Conservation (phyloP, 495 filamentous ascomycete species). For the Neurospora sp. region DNA sequence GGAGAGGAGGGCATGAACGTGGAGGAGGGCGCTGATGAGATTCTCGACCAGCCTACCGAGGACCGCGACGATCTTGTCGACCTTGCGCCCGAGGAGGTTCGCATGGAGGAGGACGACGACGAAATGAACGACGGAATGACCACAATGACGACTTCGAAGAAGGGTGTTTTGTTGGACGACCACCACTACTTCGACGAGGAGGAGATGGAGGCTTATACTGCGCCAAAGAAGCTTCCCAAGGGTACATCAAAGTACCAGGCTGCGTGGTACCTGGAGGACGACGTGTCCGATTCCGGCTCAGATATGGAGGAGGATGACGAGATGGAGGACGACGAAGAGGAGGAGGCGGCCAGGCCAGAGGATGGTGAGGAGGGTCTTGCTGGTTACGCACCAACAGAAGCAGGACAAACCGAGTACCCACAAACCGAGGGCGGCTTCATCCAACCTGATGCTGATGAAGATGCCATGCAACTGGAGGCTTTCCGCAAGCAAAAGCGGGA, state of each 20-base stretch:
- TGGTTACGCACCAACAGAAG: constrained; percentile 62
- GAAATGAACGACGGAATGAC: constrained; percentile 46
- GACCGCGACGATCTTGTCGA: constrained; percentile 75
- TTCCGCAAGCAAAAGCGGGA: constrained; percentile 66
- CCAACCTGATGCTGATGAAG: constrained; percentile 79
- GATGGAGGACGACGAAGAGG: constrained; percentile 48
- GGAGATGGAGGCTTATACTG: constrained; percentile 33
- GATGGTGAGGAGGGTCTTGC: constrained; percentile 72
- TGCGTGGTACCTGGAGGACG: constrained; percentile 83
- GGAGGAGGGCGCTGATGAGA: constrained; percentile 42
- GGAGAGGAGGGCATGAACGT: constrained; percentile 59
- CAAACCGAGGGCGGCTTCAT: constrained; percentile 78
- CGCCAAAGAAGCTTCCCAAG: constrained; percentile 69
- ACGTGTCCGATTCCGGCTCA: constrained; percentile 72
- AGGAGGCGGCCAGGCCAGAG: constrained; percentile 47
- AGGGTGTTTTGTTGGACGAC: constrained; percentile 86
- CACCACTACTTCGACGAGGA: constrained; percentile 98
- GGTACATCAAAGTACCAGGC: constrained; percentile 91
- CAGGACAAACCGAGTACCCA: constrained; percentile 69
- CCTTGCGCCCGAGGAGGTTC: constrained; percentile 72
- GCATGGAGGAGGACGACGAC: constrained; percentile 57
- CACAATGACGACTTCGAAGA: constrained; percentile 36
- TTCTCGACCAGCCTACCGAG: constrained; percentile 58
- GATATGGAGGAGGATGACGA: constrained; percentile 69
- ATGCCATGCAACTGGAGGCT: constrained; percentile 64